Evolutionary conservation across 2,329 filamentous ascomycete species (phyloP).

Genomic region (Taxawa tesnikishii): DNA sequence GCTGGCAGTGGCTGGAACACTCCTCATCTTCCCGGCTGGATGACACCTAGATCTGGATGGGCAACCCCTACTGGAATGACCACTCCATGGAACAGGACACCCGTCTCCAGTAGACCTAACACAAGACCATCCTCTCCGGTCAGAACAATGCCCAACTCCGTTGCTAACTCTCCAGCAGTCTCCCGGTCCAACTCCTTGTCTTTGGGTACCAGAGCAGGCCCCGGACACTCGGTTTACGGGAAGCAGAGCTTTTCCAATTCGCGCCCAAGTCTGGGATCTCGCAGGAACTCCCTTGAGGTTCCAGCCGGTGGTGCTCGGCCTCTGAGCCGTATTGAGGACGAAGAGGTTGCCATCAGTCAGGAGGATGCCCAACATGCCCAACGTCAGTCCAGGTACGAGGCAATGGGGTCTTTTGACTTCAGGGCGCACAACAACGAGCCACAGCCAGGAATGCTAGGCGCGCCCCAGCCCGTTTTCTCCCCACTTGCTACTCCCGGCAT

Average conservation of each 20-base stretch:
- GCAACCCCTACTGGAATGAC: slow-evolving; percentile 27
- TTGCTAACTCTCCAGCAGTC: slow-evolving; percentile 5
- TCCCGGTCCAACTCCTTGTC: slow-evolving; percentile 13
- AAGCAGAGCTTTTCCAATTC: slow-evolving; percentile 3
- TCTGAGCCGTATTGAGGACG: slow-evolving; percentile 17
- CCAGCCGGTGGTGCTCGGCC: slow-evolving; percentile 9
- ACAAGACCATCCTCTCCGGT: slow-evolving; percentile 19
- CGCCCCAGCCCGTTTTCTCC: background rate
- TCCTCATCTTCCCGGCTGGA: slow-evolving; percentile 20
- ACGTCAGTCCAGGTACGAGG: slow-evolving; percentile 5
- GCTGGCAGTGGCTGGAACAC: slow-evolving; percentile 21
- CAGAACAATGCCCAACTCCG: slow-evolving; percentile 7
- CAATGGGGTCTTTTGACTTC: slow-evolving; percentile 1
- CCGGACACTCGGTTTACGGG: slow-evolving; percentile 24
- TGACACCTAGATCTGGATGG: slow-evolving; percentile 28
- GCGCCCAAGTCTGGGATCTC: slow-evolving; percentile 8
- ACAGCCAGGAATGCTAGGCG: too few relatives aligned
- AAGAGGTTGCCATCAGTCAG: slow-evolving; percentile 17
- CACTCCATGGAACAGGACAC: slow-evolving; percentile 19
- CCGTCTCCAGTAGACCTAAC: slow-evolving; percentile 15
- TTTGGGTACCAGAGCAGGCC: slow-evolving; percentile 27
- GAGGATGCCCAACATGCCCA: slow-evolving; percentile 19
- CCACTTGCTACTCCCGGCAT: slow-evolving; percentile 3
- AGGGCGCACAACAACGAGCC: too few relatives aligned
- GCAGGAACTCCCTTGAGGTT: slow-evolving; percentile 16